Base-by-base conservation (phyloP, 495 filamentous ascomycete species). In the Aspergillus wentii region DNA sequence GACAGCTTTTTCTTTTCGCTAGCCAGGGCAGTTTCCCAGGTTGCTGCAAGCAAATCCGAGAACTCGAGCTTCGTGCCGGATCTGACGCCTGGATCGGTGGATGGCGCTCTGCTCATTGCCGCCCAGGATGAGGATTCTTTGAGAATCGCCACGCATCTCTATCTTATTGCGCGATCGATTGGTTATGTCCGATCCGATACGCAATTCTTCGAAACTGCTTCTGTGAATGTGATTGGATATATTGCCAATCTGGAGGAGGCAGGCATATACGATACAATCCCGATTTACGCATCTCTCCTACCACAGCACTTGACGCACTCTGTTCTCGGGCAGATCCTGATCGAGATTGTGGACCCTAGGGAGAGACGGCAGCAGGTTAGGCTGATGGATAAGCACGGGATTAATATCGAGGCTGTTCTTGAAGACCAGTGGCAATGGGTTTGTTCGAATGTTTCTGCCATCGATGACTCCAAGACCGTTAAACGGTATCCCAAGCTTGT, bases 251-350 rank as follows among this genome's bases (percentile, higher is more conserved):
- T 97, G 9, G 74, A 82, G 18, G 62, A 81, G 23, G 72, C 74
- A 20, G 75, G 79, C 8, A 72, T 92, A 31, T 74, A 82, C 29
- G 78, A 88, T 32, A 59, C 90, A 27, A 80, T 94, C 35, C 90
- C 91, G 3, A 68, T 91, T 3, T 99, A 99, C 61, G 89, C 84
- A 25, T 83, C 86, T 17, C 79, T 84, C 47, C 68, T 98, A 2
- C 73, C 75, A 5, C 61, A 56, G 0, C 40, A 59, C n/a, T 61
- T 66, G 51, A 59, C 60, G 6, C 51, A 69, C 8, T 50, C 44
- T 14, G 68, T 69, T 16, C 52, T 79, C 30, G 66, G 69, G 8
- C 58, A 71, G 15, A 68, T 80, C 18, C 59, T 88, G 39, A 74
- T 88, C 20, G 72, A 73, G 21, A 71, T 91, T 2, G 72, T 78